Evolutionary conservation across 176 grass and related monocot genomes (phyloP), one percentile per base, ranked within the genome.

Genomic region (Saccharum officinarum): DNA sequence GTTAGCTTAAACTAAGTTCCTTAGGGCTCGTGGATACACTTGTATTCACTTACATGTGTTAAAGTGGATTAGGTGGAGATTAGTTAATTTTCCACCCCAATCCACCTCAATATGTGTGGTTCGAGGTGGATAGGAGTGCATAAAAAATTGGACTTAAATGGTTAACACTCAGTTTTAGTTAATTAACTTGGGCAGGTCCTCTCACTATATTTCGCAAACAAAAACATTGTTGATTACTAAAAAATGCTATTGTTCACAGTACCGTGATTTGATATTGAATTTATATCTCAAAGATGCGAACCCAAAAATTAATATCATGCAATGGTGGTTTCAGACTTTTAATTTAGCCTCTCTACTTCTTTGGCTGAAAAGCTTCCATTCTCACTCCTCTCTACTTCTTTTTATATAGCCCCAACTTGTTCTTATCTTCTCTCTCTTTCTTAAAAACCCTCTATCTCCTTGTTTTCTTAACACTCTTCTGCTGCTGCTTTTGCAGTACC

Each of bases 331-430:
- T 40, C 57, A 60, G 8, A 12, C 68, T 42, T 45, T 3, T 49
- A 49, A 49, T 49, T 46, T 15, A 54, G n/a, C 42, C n/a, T n/a
- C n/a, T n/a, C n/a, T n/a, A n/a, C n/a, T n/a, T n/a, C n/a, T n/a
- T n/a, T n/a, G n/a, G n/a, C 47, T 76, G 77, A 20, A 10, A 23
- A 63, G 71, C 52, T 17, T 41, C 78, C 63, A 85, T 64, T 81
- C 79, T 63, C 26, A 8, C 23, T 17, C 67, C 6, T 75, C 34
- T 36, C 47, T 59, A 14, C 39, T 46, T 80, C 16, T 61, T 80
- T 38, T 8, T 22, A 69, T 50, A 6, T 15, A 39, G 28, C 63
- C 12, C 23, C 47, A 69, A 69, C 30, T 76, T 71, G 45, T 72
- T 77, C 33, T 77, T 76, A 34, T 89, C 71, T 44, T 76, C 42